Base-by-base conservation (phyloP, 1,284 basidiomycete species). In the Microbotryum scabiosae region DNA sequence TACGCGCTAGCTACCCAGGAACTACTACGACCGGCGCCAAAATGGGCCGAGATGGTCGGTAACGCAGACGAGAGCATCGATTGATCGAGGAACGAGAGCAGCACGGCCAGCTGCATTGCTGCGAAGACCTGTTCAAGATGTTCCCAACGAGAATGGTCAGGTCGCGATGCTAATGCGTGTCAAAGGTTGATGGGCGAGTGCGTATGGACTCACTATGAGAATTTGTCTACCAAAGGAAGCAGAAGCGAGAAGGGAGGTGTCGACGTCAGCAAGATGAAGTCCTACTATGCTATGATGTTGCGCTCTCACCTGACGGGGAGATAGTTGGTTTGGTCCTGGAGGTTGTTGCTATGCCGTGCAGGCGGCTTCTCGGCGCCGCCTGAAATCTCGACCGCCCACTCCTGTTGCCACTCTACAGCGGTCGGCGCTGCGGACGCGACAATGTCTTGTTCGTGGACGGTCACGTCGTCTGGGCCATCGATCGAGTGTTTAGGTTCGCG, bases 291-390 rank as follows among this genome's bases (percentile, higher is more conserved):
- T 65, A 87, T 85, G 8, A 85, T 80, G 12, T 82, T 76, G 20
- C 86, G 73, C 46, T 87, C 78, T 69, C 84, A 84, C 64, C 78
- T 80, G 71, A 82, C 81, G 0, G 86, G 87, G 5, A 88, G 79
- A 23, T 87, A 78, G 69, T 87, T 87, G 18, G 86, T 88, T 74
- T 88, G 86, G 75, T 88, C 87, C 6, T 83, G 83, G 52, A 88
- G 26, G 0, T 63, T 63, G 25, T 67, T 65, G 25, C 32, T 23
- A 32, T 64, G 65, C 9, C 51, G 51, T 20, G 25, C 46, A 0
- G 52, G 52, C 25, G 57, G 50, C 10, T 41, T 44, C 8, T 43
- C 54, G 5, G n/a, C 36, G 12, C 3, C 36, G 36, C 36, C 36
- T 12, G 36, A 18, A 18, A 41, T 41, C 36, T 41, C 36, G 12